Base-by-base conservation (phyloP, 2,329 filamentous ascomycete species). In the Penicillium sp. region DNA sequence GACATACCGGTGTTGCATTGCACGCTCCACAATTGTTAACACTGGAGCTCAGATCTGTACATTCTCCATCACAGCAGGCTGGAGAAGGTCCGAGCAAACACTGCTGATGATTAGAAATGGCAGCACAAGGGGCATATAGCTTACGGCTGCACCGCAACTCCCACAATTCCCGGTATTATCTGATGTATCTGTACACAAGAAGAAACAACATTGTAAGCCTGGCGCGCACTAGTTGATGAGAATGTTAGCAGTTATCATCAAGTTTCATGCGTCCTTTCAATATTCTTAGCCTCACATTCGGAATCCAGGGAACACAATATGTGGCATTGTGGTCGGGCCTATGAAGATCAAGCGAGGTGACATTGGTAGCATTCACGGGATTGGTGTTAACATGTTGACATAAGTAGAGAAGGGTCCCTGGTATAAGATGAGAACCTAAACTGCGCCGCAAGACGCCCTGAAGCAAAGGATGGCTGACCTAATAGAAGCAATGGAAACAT, bases 181-280 rank as follows among this genome's bases (percentile, higher is more conserved):
- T 1, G 14, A n/a, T 21, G 38, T 52, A 21, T 52, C 21, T 11
- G 49, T 52, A 32, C 49, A 52, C 29, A 24, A 5, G 16, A 52
- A 46, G 43, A 47, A 52, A 42, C 49, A 52, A 8, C 49, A 47
- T 36, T 41, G 27, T 21, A 41, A n/a, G 10, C 39, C 44, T 18
- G 16, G 10, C 36, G 11, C 38, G 29, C 44, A 52, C 50, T 52
- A 48, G 13, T 5, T 4, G 8, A 14, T 32, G 10, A 22, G 2
- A n/a, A 36, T 36, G 34, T 36, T 31, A 32, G n/a, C 29, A 1
- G 22, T 39, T 8, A 18, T 21, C 5, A 4, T 36, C 2, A 6
- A 27, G 8, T 27, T 27, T 27, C 18, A 18, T 18, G 18, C 11
- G 7, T 18, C 2, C 44, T 39, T 13, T 31, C 4, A 7, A 14